phyloP scores from a whole-genome alignment of 2,329 filamentous ascomycete genomes.

The Stylonectria norvegica region DNA sequence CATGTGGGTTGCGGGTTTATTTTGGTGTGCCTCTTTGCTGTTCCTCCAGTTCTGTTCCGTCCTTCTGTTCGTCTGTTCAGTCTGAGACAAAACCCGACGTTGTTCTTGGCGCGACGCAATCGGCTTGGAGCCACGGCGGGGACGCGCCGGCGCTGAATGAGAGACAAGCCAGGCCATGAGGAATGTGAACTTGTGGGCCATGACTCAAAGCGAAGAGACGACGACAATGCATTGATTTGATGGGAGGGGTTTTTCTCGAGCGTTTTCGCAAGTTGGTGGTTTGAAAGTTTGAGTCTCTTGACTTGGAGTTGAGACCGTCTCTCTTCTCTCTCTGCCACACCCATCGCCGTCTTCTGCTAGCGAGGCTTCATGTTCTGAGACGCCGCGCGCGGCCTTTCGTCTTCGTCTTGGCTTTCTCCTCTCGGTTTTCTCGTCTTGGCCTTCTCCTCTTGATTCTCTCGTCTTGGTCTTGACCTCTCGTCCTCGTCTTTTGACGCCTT shows the following conservation, averaged over 20 bases:
- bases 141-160: constrained; percentile 15
- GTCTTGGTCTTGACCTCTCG: background rate
- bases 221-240: constrained; percentile 17
- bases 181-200: constrained; percentile 25
- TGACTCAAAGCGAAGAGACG: constrained; percentile 22
- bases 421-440: too few species aligned
- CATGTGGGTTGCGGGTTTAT: constrained; percentile 15
- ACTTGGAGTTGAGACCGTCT: too few species aligned
- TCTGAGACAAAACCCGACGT: constrained; percentile 20
- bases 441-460: too few species aligned
- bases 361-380: constrained; percentile 18
- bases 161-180: constrained; percentile 12
- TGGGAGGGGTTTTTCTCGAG: too few species aligned
- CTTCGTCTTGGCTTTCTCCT: too few species aligned
- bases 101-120: constrained; percentile 16
- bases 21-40: constrained; percentile 15
- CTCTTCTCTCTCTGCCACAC: too few species aligned
- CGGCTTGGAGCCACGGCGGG: constrained; percentile 16
- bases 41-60: too few species aligned
- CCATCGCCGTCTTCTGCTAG: too few species aligned
- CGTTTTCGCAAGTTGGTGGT: too few species aligned
- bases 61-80: too few species aligned
- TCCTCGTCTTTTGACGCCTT: background rate
- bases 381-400: background rate
- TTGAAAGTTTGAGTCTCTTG: too few species aligned